Conservation (phyloP, 306 rosid species). For the Acacia acuminata region DNA sequence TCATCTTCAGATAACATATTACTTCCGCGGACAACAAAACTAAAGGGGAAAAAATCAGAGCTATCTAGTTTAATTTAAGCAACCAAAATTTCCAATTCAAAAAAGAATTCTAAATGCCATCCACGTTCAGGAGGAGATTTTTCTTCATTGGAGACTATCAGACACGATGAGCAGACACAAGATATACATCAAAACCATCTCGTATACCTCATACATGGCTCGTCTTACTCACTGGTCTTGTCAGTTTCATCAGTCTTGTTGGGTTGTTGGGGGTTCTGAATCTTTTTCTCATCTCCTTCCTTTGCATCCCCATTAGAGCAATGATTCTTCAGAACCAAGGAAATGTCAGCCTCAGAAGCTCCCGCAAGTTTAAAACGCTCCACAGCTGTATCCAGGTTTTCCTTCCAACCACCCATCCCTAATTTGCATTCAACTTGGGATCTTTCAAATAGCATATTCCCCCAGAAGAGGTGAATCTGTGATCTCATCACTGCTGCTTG, state of each 20-base stretch:
- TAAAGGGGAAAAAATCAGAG: slow-evolving; percentile 26
- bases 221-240: slow-evolving; percentile 33
- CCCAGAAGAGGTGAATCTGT: slow-evolving; percentile 97
- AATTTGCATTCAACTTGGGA: slow-evolving; percentile 94
- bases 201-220: slow-evolving; percentile 37
- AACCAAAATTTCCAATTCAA: slow-evolving; percentile 39
- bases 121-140: slow-evolving; percentile 29
- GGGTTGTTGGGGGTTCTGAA: slow-evolving; percentile 28
- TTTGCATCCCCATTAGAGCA: slow-evolving; percentile 70
- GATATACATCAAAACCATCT: slow-evolving; percentile 26
- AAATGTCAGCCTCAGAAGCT: slow-evolving; percentile 84
- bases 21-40: slow-evolving; percentile 24
- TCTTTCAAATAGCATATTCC: slow-evolving; percentile 93
- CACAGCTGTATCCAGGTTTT: slow-evolving; percentile 75
- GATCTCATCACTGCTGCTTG: slow-evolving; percentile 96
- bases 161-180: slow-evolving; percentile 18
- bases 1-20: slow-evolving; percentile 38
- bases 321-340: slow-evolving; percentile 84
- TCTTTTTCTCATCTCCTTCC: slow-evolving; percentile 59
- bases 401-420: slow-evolving; percentile 77
- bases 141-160: slow-evolving; percentile 28
- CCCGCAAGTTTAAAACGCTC: slow-evolving; percentile 95
- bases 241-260: slow-evolving; percentile 37
- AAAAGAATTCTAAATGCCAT: slow-evolving; percentile 38
- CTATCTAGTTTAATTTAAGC: slow-evolving; percentile 36